Evolutionary conservation across 2,329 filamentous ascomycete species (phyloP).

Genomic region (Zopfia rhizophila): DNA sequence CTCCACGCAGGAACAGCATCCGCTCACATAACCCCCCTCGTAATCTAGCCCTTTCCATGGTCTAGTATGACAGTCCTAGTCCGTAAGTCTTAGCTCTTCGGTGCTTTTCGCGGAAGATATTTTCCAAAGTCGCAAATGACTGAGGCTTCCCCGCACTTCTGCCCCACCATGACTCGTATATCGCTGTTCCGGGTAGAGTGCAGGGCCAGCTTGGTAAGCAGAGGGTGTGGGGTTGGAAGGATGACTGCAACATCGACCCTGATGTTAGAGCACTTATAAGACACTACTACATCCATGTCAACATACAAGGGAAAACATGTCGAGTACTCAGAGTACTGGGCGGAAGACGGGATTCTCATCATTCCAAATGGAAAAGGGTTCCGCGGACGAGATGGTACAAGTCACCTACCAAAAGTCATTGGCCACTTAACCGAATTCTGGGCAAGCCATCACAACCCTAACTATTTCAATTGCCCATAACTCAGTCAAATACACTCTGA

Average conservation of each 20-base stretch:
- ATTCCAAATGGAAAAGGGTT: conserved; percentile 15
- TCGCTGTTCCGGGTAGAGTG: conserved; percentile 9
- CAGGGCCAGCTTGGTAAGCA: conserved; percentile 15
- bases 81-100: conserved; percentile 1
- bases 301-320: conserved; percentile 15
- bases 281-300: conserved; percentile 20
- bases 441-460: no score
- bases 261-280: conserved; percentile 20
- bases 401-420: no score
- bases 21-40: conserved; percentile 3
- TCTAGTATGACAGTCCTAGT: conserved; percentile 11
- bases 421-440: no score
- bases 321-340: conserved; percentile 20
- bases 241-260: conserved; percentile 11
- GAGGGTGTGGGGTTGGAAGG: no score
- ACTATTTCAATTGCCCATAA: no score
- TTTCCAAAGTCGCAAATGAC: conserved; percentile 34
- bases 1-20: conserved; percentile 11
- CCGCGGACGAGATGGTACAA: conserved; percentile 15
- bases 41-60: conserved; percentile 3
- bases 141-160: conserved; percentile 27
- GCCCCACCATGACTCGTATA: conserved; percentile 36
- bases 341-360: conserved; percentile 20
- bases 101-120: conserved; percentile 34
- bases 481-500: no score